phyloP scores from a whole-genome alignment of 148 eudicot species.

The Suaeda aralocaspica region DNA sequence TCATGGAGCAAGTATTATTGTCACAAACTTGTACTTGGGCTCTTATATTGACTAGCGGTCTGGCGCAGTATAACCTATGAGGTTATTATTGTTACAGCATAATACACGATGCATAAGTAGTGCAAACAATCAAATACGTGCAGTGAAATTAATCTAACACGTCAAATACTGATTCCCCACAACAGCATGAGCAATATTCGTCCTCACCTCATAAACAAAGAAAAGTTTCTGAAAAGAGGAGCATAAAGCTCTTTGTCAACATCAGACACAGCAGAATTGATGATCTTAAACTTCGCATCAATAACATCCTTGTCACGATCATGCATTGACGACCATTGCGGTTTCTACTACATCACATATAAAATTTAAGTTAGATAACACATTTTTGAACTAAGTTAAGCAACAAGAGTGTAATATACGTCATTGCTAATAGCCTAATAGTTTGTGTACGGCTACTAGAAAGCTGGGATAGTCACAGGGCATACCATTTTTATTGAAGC shows the following conservation, averaged over 20 bases:
- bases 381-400: neutral
- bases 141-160: neutral
- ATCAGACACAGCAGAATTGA: conserved; percentile 38
- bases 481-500: conserved; percentile 75
- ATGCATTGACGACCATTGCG: conserved; percentile 56
- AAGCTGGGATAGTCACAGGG: conserved; percentile 6
- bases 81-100: neutral
- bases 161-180: neutral
- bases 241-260: conserved; percentile 56
- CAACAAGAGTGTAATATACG: neutral
- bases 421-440: neutral
- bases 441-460: neutral
- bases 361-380: conserved; percentile 5
- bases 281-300: conserved; percentile 61
- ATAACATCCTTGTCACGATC: conserved; percentile 70
- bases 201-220: conserved; percentile 68
- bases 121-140: neutral
- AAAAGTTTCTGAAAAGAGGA: conserved; percentile 70
- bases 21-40: neutral
- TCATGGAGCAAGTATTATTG: neutral
- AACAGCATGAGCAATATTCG: neutral
- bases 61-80: neutral
- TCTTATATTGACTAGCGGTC: neutral
- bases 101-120: too few relatives aligned
- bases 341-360: conserved; percentile 55